Evolutionary conservation across 2,329 filamentous ascomycete genomes (phyloP), one percentile per base, ranked within the genome.

Genomic region (Calcarisporium arbuscula): DNA sequence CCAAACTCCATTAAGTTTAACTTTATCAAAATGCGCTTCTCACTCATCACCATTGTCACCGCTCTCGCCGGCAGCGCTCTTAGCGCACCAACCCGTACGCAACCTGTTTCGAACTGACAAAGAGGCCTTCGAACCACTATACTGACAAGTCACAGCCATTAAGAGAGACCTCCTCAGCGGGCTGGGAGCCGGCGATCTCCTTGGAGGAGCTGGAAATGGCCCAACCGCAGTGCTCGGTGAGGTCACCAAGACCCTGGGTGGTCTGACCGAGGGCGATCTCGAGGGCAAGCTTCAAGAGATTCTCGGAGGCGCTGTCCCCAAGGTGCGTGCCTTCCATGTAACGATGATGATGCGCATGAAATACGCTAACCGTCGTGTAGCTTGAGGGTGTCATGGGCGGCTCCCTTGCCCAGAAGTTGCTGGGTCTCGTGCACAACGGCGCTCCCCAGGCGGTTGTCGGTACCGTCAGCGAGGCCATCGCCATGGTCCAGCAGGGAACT

Each of bases 381-480:
- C 31, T 44, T 17, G 44, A 50, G 44, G 18, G 39, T 21, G 42
- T 32, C n/a, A 39, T 50, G 8, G 39, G 36, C 15, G 32, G 43
- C 22, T 40, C 43, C 29, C 41, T 51, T 14, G 44, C 46, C 20
- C 21, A 39, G 32, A 49, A 45, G 43, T 44, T 47, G 25, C 36
- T 50, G 30, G 35, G 34, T 18, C 38, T 46, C 17, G 30, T 43
- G n/a, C 31, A 46, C 22, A 28, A 34, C 26, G 43, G 42, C 20
- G 31, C 39, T 18, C 30, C 39, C 18, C 31, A 36, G 22, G 39
- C 34, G 27, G 19, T 39, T 21, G 37, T 48, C 25, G 35, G 44
- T 28, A 41, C 45, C 38, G 40, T 49, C 28, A 47, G 46, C 23
- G 43, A 50, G 42, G 47, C 43, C 23, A 29, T 51, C 16, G 42